phyloP scores from a whole-genome alignment of 2,329 filamentous ascomycete genomes.

The Beauveria varroae region DNA sequence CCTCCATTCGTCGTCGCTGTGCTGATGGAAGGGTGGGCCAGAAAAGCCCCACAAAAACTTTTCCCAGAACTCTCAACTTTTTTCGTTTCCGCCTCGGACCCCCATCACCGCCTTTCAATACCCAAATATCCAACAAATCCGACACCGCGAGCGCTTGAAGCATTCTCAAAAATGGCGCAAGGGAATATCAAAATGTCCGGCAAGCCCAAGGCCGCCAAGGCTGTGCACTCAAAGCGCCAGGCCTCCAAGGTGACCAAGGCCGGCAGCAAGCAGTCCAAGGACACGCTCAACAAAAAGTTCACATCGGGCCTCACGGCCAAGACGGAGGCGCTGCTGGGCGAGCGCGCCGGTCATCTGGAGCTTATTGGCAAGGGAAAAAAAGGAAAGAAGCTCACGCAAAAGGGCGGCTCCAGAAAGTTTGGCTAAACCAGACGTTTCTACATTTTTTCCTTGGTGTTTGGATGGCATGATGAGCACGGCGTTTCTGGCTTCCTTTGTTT shows the following conservation, averaged over 20 bases:
- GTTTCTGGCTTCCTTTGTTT: not conserved
- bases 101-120: not conserved
- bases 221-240: conserved; percentile 34
- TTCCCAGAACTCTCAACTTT: not conserved
- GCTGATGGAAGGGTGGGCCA: not conserved
- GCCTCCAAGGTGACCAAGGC: conserved; percentile 42
- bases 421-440: conserved; percentile 30
- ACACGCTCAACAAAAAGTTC: conserved; percentile 49
- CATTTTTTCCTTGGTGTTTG: not conserved
- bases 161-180: conserved; percentile 41
- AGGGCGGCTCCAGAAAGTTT: conserved; percentile 49
- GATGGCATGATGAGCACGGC: not conserved
- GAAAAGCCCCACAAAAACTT: not conserved
- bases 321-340: conserved; percentile 52
- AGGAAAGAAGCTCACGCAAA: conserved; percentile 31
- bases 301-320: conserved; percentile 44
- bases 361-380: conserved; percentile 51
- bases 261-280: conserved; percentile 33
- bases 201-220: conserved; percentile 31
- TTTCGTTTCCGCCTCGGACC: not conserved
- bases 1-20: not conserved
- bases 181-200: conserved; percentile 43
- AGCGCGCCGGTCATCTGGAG: conserved; percentile 53
- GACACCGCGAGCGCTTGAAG: not conserved
- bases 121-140: not conserved